Evolutionary conservation across 345 rosid genomes (phyloP).

Genomic region (Lenwebbia sp.): DNA sequence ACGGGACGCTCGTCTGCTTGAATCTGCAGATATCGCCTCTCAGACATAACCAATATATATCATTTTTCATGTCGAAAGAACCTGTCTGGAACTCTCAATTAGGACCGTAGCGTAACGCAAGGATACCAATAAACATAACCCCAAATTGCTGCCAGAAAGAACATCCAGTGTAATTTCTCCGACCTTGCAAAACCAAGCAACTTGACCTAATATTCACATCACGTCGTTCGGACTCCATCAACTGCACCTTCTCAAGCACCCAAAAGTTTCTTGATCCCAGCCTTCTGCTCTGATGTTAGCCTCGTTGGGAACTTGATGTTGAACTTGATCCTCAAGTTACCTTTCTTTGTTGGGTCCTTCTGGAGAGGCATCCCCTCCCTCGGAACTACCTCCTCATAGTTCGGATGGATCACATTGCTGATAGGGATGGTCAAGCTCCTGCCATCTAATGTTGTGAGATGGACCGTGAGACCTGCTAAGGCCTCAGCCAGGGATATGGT

Average conservation of each 20-base stretch:
- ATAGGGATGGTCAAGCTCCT: slow-evolving; percentile 50
- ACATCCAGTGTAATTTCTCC: not conserved
- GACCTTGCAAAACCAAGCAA: not conserved
- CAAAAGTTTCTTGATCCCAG: slow-evolving; percentile 66
- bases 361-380: slow-evolving; percentile 85
- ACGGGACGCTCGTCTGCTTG: not conserved
- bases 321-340: slow-evolving; percentile 75
- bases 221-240: not conserved
- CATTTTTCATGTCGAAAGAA: not conserved
- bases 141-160: not conserved
- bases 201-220: not conserved
- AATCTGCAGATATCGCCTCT: not conserved
- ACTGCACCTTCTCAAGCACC: slow-evolving; percentile 2
- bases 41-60: not conserved
- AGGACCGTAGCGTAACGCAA: not conserved
- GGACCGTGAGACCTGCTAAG: slow-evolving; percentile 45
- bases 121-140: not conserved
- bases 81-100: not conserved
- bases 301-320: slow-evolving; percentile 58
- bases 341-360: slow-evolving; percentile 61
- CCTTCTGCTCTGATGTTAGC: slow-evolving; percentile 60
- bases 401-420: slow-evolving; percentile 56
- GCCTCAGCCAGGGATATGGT: slow-evolving; percentile 65
- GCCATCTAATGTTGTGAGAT: slow-evolving; percentile 58
- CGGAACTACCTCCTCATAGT: slow-evolving; percentile 62